Evolutionary conservation across 2,329 filamentous ascomycete genomes (phyloP).

Genomic region (Talaromyces atroroseus): DNA sequence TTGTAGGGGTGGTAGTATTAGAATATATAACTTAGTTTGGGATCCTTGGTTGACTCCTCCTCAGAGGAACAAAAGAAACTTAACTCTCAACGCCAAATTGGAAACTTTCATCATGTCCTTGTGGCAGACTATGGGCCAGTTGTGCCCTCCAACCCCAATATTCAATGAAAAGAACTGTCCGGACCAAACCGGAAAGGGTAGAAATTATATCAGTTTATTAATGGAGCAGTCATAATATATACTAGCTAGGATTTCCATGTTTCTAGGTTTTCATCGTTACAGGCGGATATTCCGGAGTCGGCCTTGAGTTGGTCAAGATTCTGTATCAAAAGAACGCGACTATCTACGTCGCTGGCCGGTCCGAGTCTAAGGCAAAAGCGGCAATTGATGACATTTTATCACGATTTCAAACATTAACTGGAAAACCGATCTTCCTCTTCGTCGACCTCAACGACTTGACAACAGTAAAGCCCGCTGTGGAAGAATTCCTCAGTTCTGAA

Average conservation of each 20-base stretch:
- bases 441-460: background rate
- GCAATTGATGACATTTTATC: slow-evolving; percentile 42
- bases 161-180: slow-evolving; percentile 19
- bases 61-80: no score
- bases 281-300: slow-evolving; percentile 25
- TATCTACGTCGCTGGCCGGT: slow-evolving; percentile 52
- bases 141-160: slow-evolving; percentile 17
- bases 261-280: slow-evolving; percentile 48
- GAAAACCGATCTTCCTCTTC: no score
- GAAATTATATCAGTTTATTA: no score
- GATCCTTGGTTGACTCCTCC: no score
- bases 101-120: no score
- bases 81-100: no score
- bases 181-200: slow-evolving; percentile 18
- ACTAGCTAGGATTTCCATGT: no score
- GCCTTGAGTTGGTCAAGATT: slow-evolving; percentile 47
- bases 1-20: no score
- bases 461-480: slow-evolving; percentile 16
- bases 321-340: slow-evolving; percentile 51
- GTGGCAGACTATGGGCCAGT: slow-evolving; percentile 8
- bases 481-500: slow-evolving; percentile 31
- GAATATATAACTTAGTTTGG: no score
- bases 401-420: no score
- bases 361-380: slow-evolving; percentile 37
- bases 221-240: no score